Conservation (phyloP, 2,329 filamentous ascomycete species). For the Oidium heveae region DNA sequence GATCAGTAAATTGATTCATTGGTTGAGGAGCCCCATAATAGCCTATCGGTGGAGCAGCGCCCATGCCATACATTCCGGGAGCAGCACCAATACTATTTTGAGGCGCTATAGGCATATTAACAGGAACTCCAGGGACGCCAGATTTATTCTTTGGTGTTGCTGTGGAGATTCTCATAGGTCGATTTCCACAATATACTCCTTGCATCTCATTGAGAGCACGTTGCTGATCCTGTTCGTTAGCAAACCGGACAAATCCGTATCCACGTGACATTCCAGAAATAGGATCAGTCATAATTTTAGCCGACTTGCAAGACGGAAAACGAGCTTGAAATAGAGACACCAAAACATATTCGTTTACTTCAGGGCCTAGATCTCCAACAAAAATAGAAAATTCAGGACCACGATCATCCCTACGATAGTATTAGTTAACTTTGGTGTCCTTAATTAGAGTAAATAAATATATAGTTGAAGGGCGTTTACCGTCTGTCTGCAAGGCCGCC, state of each 20-base stretch:
- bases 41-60: conserved; percentile 32
- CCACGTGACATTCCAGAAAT: conserved; percentile 94
- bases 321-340: conserved; percentile 92
- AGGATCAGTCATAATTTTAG: conserved; percentile 99
- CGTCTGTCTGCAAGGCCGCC: conserved; percentile 85
- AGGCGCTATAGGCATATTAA: conserved; percentile 19
- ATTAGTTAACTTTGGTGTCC: conserved; percentile 4
- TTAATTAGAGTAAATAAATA: conserved; percentile 1
- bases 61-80: conserved; percentile 42
- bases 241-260: conserved; percentile 95
- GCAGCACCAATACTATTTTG: conserved; percentile 22
- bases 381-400: conserved; percentile 95
- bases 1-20: conserved; percentile 99
- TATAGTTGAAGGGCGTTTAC: conserved; percentile 22
- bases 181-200: conserved; percentile 94
- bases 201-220: conserved; percentile 94
- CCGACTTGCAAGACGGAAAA: conserved; percentile 93
- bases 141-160: conserved; percentile 85
- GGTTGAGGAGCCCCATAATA: conserved; percentile 46
- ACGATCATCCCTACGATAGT: conserved; percentile 51
- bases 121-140: conserved; percentile 25
- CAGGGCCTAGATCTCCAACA: conserved; percentile 87
- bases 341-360: conserved; percentile 95
- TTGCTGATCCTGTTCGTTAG: conserved; percentile 86
- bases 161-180: conserved; percentile 94